Conservation (phyloP, 1,284 basidiomycete genomes). For the Apiotrichum gracile region DNA sequence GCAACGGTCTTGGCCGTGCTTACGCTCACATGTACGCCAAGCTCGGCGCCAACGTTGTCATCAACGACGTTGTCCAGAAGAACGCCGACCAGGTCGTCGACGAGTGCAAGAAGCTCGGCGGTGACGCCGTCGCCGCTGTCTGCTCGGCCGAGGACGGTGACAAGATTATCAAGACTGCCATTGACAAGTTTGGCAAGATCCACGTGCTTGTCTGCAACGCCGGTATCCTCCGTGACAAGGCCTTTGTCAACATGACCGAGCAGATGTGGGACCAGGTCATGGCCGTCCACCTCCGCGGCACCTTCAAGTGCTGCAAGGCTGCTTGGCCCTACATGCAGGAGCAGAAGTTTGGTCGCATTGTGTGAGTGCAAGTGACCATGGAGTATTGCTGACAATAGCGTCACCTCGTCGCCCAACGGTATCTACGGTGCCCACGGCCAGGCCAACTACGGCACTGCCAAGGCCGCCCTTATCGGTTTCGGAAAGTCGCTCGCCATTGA, state of each 20-base stretch:
- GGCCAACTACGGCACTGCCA: slow-evolving; percentile 81
- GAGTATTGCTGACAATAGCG: too few species aligned
- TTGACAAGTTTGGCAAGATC: slow-evolving; percentile 81
- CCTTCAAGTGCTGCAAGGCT: slow-evolving; percentile 79
- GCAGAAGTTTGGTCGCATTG: slow-evolving; percentile 93
- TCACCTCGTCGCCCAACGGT: slow-evolving; percentile 87
- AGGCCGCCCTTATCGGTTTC: slow-evolving; percentile 86
- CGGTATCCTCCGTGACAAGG: slow-evolving; percentile 87
- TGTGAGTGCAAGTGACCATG: too few species aligned
- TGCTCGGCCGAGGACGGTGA: slow-evolving; percentile 84
- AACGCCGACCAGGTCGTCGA: slow-evolving; percentile 76
- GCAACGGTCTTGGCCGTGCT: slow-evolving; percentile 83
- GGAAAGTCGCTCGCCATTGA: slow-evolving; percentile 87
- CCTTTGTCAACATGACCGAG: slow-evolving; percentile 81
- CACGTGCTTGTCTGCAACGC: slow-evolving; percentile 92
- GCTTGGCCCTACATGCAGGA: slow-evolving; percentile 96
- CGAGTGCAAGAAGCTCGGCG: slow-evolving; percentile 81
- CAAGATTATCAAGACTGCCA: slow-evolving; percentile 75
- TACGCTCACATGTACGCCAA: slow-evolving; percentile 88
- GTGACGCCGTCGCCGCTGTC: slow-evolving; percentile 76
- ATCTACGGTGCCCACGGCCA: slow-evolving; percentile 95
- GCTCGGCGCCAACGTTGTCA: slow-evolving; percentile 90
- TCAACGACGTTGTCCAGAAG: slow-evolving; percentile 90
- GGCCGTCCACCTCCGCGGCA: slow-evolving; percentile 69
- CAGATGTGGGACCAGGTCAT: slow-evolving; percentile 93